Base-by-base conservation (phyloP, 2,329 filamentous ascomycete genomes). In the Penicillium brasilianum region DNA sequence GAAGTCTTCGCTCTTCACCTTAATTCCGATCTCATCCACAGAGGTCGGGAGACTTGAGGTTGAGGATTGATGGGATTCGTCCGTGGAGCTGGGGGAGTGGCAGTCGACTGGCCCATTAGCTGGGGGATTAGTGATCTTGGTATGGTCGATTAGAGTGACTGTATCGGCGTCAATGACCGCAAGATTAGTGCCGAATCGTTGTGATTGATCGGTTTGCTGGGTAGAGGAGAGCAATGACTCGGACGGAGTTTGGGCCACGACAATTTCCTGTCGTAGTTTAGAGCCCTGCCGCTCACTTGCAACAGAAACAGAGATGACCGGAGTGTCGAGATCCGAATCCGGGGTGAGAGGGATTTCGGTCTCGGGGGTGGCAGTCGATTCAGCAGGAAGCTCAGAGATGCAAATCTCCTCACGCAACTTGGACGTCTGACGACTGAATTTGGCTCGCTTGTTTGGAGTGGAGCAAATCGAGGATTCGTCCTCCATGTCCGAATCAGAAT, bases 21-120 rank as follows among this genome's bases (percentile, higher is more conserved):
- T 63, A 4, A 62, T 50, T 11, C 57, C 60, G 16, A 52, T 58
- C 14, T 74, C 75, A 46, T 66, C 73, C 13, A 77, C 65, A 3
- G 77, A 79, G 14, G 77, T 79, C n/a, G 71, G 69, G 1, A 72
- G 59, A 11, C 74, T 79, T 10, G 77, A 78, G 30, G 69, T 68
- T 6, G 74, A 74, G 30, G 75, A 74, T 18, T 58, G 67, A 39
- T 75, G 70, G 16, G 73, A 76, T 30, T 76, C 72, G 41, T 73
- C 75, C 30, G 67, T 69, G 25, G 71, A 73, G n/a, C 60, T 61
- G 32, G 72, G 66, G 16, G 73, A 74, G 44, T 72, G 68, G 49
- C 63, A 65, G 39, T 71, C 69, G 4, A 66, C 65, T 28, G 62
- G 44, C 8, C 66, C 55, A 14, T 62, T 53, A 28, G 65, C 32